Percentiles rank a stretch among this genome's conserved stretches.
Conservation (phyloP, 2,329 filamentous ascomycete species). For the Byssochlamys sp. region DNA sequence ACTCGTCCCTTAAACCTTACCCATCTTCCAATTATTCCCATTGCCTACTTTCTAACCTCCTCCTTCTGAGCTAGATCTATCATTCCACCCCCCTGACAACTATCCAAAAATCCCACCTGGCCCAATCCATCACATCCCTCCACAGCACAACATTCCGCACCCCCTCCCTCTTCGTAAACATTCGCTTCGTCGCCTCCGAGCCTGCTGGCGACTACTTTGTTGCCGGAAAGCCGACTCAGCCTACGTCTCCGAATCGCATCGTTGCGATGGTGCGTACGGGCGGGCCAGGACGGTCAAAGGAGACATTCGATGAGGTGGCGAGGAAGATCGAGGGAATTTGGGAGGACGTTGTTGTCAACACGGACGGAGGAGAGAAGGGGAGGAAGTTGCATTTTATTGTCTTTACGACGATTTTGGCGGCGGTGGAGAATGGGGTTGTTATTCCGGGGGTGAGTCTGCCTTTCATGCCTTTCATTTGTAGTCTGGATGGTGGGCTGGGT, state of each 20-base stretch:
- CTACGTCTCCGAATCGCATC: conserved; percentile 5
- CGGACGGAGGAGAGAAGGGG: conserved; percentile 2
- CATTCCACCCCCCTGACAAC: conserved; percentile 11
- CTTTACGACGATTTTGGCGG: conserved; percentile 11
- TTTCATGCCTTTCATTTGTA: background rate
- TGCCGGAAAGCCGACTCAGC: conserved; percentile 7
- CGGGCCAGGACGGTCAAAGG: conserved; percentile 8
- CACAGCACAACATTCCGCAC: conserved; percentile 12
- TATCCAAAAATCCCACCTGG: conserved; percentile 10
- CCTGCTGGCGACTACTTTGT: conserved; percentile 5
- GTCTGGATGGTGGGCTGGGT: background rate
- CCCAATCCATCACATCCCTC: conserved; percentile 9
- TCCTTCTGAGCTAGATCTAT: background rate
- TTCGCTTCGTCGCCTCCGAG: conserved; percentile 7
- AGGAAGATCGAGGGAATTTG: conserved; percentile 9
- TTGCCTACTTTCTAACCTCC: background rate
- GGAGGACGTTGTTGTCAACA: conserved; percentile 7
- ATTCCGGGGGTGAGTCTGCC: conserved; percentile 10
- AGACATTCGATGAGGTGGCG: conserved; percentile 11
- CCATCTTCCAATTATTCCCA: background rate
- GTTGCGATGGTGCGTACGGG: conserved; percentile 4
- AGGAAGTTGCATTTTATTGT: conserved; percentile 10
- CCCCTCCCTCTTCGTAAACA: conserved; percentile 13
- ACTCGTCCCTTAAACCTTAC: background rate
- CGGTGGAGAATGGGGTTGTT: conserved; percentile 10